Percentiles rank a stretch among this genome's conserved stretches.
phyloP scores from a whole-genome alignment of 495 filamentous ascomycete species.

The Penicillium crystallinum region DNA sequence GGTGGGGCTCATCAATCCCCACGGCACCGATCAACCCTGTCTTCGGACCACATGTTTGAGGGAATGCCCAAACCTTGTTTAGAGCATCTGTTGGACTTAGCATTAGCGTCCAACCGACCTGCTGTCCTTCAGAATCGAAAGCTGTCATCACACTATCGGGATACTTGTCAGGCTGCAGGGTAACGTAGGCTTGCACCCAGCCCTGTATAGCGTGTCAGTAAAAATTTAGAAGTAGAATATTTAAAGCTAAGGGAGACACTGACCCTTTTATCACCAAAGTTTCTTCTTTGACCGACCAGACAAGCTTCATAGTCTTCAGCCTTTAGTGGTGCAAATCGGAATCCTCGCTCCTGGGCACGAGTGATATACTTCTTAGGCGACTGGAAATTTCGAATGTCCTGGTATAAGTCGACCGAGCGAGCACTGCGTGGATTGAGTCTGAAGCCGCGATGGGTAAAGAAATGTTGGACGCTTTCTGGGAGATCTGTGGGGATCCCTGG shows the following conservation, averaged over 20 bases:
- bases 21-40: conserved; percentile 49
- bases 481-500: conserved; percentile 43
- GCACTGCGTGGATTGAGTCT: conserved; percentile 22
- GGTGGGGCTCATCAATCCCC: conserved; percentile 38
- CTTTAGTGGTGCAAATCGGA: conserved; percentile 38
- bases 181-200: conserved; percentile 45
- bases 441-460: conserved; percentile 45
- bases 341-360: conserved; percentile 28
- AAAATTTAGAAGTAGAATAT: neutral
- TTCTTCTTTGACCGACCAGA: conserved; percentile 38
- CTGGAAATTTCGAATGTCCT: conserved; percentile 35
- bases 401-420: conserved; percentile 40
- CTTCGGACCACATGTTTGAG: conserved; percentile 38
- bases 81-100: conserved; percentile 28
- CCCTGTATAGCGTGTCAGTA: conserved; percentile 22
- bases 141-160: conserved; percentile 44
- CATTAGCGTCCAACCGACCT: conserved; percentile 50
- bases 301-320: conserved; percentile 39
- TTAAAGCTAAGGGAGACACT: conserved; percentile 1
- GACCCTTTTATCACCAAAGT: conserved; percentile 40
- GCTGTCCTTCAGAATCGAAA: conserved; percentile 34
- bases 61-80: conserved; percentile 41
- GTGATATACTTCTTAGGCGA: conserved; percentile 32
- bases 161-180: conserved; percentile 33
- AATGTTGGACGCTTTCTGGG: conserved; percentile 28